Evolutionary conservation across 768 basidiomycete genomes (phyloP), one percentile per base, ranked within the genome.

Genomic region (Leccinum sublutescens): DNA sequence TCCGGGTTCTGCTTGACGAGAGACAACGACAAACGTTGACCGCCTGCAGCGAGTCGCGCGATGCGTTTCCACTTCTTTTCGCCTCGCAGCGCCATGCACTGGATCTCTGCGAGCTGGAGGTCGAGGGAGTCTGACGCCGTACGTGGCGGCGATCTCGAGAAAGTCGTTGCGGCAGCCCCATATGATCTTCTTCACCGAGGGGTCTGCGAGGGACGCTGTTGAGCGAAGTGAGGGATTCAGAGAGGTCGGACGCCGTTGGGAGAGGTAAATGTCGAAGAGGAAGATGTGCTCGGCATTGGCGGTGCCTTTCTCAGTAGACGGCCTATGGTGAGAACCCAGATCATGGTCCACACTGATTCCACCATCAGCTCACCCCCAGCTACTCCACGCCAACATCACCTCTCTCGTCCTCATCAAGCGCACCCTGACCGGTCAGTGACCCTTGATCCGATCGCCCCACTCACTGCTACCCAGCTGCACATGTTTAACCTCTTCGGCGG

Each of bases 81-180:
- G 3, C 68, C 71, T 3, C 66, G 61, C 25, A 72, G 51, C 11
- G 61, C 50, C 9, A 49, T 7, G 23, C 75, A 73, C 33, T 62
- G 55, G 54, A 78, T 69, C 58, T 79, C 79, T 2, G 71, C 79
- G 14, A 79, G 66, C 57, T 79, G 78, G 29, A 80, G 68, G 59
- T 80, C 79, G 17, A 79, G 59, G 61, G 21, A 80, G 60, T 0
- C 50, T 27, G 23, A 76, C 65, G 2, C 69, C 68, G 47, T 75
- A 75, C 1, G 61, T 51, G 17, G 67, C 54, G 9, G 29, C 60
- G 5, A 80, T 66, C 60, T 78, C 78, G 47, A 74, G 63, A 64
- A 66, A 76, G 63, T 79, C 79, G 64, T 73, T 74, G 2, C 77
- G 70, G 11, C 77, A 78, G 61, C 79, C 79, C 73, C 75, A 80